Evolutionary conservation across 176 grass and related monocot genomes (phyloP), one percentile per base, ranked within the genome.

Genomic region (Cymbopogon citratus): DNA sequence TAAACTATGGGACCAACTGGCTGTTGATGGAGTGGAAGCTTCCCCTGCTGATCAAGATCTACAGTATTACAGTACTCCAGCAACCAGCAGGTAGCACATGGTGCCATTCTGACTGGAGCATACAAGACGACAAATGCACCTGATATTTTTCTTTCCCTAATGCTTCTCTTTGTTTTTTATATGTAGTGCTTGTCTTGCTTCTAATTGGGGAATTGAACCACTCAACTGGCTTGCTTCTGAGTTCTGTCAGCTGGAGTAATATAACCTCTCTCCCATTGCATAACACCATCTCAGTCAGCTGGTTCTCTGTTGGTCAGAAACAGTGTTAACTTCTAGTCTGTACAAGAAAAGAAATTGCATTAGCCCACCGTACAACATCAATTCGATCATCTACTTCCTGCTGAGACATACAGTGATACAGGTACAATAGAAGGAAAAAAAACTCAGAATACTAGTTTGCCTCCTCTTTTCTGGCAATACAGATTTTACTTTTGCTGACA

Each of bases 1-100:
- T 66, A 79, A 31, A 66, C 26, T 44, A 79, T n/a, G n/a, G 77
- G 27, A 48, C 41, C 77, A 79, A 66, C 62, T 66, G 27, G 62
- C 27, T 66, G 10, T 64, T 64, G 61, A 48, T 66, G 41, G 26
- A 34, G 9, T 66, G 76, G 76, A 79, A 66, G 34, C 41, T 66
- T 66, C 41, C 3, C 62, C 35, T 24, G 27, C 33, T 69, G 64
- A 38, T 68, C 44, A 68, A 56, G 51, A n/a, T 56, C 51, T 56
- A 56, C 51, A 56, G 14, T 16, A 16, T 4, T 15, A 23, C 36
- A 78, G 63, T 54, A 4, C 49, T 54, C 16, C 51, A 54, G 12
- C 44, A 52, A 35, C 12, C 23, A 51, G 31, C 78, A 54, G 13
- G 44, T 57, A 12, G 65, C 46, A 69, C 10, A 41, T 51, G 65